phyloP scores from a whole-genome alignment of 148 eudicot genomes.

The Rheum nobile region DNA sequence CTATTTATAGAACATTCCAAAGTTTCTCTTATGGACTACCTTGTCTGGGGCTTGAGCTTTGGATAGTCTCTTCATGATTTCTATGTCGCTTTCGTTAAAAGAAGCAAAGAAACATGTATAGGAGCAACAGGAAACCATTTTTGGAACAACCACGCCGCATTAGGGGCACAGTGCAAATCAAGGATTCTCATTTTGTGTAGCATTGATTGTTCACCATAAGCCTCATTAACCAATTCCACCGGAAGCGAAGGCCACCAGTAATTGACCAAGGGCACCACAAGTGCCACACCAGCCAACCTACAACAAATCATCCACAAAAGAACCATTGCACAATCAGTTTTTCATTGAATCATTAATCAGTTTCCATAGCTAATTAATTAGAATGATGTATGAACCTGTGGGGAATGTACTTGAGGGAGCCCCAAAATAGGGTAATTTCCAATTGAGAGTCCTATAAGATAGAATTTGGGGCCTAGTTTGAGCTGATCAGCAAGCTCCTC shows the following conservation, averaged over 20 bases:
- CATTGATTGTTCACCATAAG: not conserved
- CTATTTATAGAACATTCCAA: too few species aligned
- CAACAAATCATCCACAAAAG: not conserved
- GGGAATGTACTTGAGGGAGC: conserved; percentile 31
- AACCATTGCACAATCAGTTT: not conserved
- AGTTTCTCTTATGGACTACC: not conserved
- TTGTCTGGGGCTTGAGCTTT: not conserved
- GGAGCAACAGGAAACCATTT: not conserved
- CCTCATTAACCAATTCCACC: not conserved
- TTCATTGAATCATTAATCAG: too few species aligned
- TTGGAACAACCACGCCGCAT: not conserved
- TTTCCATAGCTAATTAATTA: not conserved
- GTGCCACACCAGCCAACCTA: conserved; percentile 7
- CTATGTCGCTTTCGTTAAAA: not conserved
- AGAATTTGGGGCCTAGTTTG: conserved; percentile 23
- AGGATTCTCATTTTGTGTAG: not conserved
- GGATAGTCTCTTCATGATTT: not conserved
- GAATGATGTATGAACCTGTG: conserved; percentile 17
- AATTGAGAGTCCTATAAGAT: conserved; percentile 26
- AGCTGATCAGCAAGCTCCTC: conserved; percentile 30
- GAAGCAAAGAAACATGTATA: not conserved
- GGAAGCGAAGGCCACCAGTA: conserved; percentile 12
- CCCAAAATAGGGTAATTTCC: conserved; percentile 28
- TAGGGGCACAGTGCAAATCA: not conserved
- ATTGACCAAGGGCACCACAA: conserved; percentile 5